Conservation (phyloP, 2,329 filamentous ascomycete genomes). For the Fusarium camptoceras region DNA sequence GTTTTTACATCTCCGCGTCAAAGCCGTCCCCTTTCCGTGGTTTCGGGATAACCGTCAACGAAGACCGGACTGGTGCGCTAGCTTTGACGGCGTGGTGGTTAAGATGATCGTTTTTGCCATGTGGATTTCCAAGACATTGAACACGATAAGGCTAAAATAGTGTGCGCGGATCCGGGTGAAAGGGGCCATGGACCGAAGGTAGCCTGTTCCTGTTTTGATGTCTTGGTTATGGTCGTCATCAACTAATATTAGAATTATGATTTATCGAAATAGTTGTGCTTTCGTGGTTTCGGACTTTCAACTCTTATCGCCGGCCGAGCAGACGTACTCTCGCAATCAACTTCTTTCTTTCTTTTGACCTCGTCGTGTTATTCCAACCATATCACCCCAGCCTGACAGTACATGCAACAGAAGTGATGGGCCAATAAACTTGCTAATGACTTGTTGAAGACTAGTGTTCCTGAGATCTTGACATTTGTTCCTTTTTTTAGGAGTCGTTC, state of each 20-base stretch:
- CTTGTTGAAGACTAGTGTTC: neutral
- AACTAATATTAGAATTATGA: neutral
- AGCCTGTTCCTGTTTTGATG: neutral
- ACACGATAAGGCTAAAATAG: neutral
- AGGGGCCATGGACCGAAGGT: neutral
- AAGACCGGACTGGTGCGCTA: neutral
- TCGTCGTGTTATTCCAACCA: too few species aligned
- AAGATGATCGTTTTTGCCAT: neutral
- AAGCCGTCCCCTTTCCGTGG: neutral
- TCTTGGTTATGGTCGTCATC: neutral
- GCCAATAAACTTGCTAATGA: neutral
- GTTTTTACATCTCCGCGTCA: neutral
- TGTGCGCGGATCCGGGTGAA: neutral
- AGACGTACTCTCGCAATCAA: too few species aligned
- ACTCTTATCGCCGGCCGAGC: too few species aligned
- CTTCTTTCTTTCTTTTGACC: too few species aligned
- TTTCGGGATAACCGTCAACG: neutral
- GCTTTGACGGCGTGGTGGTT: neutral
- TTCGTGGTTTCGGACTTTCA: neutral
- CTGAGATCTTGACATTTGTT: accelerated
- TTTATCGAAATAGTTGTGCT: too few species aligned
- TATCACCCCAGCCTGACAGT: neutral
- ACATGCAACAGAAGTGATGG: neutral
- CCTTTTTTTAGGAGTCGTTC: neutral
- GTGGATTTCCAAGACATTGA: neutral